Evolutionary conservation across 495 filamentous ascomycete species (phyloP).

Genomic region (Penicillium samsonianum): DNA sequence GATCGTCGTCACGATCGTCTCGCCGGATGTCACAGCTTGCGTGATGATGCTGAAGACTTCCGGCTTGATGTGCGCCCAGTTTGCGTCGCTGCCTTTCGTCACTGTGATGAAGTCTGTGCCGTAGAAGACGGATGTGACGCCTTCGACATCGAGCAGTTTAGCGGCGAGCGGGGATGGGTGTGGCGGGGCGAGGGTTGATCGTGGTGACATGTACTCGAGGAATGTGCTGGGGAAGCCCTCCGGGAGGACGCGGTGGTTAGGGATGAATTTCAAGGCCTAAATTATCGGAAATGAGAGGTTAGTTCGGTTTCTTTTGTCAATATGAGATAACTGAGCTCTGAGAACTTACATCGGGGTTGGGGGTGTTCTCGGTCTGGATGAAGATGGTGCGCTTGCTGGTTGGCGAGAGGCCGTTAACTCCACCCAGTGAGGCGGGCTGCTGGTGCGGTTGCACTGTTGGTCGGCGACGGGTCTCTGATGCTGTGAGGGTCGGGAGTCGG

Average conservation of each 20-base stretch:
- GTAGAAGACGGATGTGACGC: constrained; percentile 92
- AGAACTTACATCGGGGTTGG: constrained; percentile 75
- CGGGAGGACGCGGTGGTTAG: constrained; percentile 80
- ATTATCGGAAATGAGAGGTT: neutral
- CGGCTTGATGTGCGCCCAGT: constrained; percentile 93
- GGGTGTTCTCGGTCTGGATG: constrained; percentile 94
- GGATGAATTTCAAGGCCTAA: constrained; percentile 87
- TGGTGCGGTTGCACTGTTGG: constrained; percentile 51
- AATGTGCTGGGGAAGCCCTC: constrained; percentile 69
- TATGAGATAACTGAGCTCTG: neutral
- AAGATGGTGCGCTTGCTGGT: constrained; percentile 76
- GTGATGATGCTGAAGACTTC: constrained; percentile 95
- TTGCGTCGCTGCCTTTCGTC: constrained; percentile 80
- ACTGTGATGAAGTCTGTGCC: constrained; percentile 95
- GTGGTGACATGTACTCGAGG: constrained; percentile 86
- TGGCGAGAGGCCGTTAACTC: constrained; percentile 39
- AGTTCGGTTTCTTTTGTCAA: neutral
- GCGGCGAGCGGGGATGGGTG: constrained; percentile 93
- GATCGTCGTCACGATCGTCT: constrained; percentile 73
- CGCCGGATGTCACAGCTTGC: constrained; percentile 79
- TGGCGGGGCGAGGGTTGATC: constrained; percentile 82
- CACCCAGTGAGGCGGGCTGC: constrained; percentile 36
- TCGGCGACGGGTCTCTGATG: constrained; percentile 49
- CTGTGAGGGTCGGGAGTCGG: constrained; percentile 49
- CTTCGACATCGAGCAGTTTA: constrained; percentile 85